Evolutionary conservation across 2,329 filamentous ascomycete genomes (phyloP).

Genomic region (Lasiodiplodia hormozganensis): DNA sequence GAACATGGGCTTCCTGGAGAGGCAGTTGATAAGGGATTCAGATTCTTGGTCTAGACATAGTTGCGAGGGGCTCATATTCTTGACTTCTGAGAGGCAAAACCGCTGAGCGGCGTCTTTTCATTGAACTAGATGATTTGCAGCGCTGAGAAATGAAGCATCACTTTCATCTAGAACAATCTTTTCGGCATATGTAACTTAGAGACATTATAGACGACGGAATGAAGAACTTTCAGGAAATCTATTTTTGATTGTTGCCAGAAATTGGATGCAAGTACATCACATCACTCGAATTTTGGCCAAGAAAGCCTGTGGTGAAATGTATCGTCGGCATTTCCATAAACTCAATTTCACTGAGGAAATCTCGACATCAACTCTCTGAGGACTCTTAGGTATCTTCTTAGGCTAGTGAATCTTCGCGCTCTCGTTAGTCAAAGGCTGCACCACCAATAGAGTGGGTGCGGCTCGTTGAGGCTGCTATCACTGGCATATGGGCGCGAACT

Average conservation of each 20-base stretch:
- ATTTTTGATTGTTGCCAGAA: no score
- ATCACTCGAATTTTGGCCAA: no score
- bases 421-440: not conserved
- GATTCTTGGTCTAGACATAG: slow-evolving; percentile 63
- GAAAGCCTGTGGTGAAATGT: no score
- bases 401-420: not conserved
- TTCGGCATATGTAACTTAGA: not conserved
- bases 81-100: not conserved
- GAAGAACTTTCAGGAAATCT: not conserved
- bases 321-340: not conserved
- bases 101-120: no score
- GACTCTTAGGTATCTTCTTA: not conserved
- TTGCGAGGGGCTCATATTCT: not conserved
- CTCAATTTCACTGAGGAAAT: not conserved
- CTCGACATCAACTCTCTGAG: not conserved
- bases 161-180: not conserved
- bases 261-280: no score
- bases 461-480: not conserved
- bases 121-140: not conserved
- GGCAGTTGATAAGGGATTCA: slow-evolving; percentile 67
- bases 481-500: not conserved
- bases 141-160: not conserved
- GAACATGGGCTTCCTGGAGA: slow-evolving; percentile 62
- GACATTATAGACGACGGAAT: not conserved
- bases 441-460: not conserved